These are phyloP conservation scores for Cylindrodendrum hubeiense DNA, from an alignment of 2,329 filamentous ascomycete genomes.

Conservation along the genomic window DNA sequence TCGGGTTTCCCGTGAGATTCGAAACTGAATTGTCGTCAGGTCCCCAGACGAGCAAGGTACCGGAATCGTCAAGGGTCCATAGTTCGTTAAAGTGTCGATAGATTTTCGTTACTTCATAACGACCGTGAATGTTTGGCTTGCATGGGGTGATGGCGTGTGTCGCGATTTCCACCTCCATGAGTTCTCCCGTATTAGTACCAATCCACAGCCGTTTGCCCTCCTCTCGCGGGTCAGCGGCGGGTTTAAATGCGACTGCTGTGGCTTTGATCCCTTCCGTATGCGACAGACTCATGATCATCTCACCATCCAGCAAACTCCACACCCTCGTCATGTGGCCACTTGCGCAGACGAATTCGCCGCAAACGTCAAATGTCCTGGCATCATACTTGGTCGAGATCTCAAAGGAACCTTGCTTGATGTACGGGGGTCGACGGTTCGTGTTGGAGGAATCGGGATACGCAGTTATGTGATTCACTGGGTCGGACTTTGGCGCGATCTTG, in stretches of 20 bases:
- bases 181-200: constrained; percentile 87
- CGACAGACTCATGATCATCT: constrained; percentile 82
- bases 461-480: constrained; percentile 64
- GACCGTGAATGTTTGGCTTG: constrained; percentile 79
- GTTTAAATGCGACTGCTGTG: constrained; percentile 87
- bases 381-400: constrained; percentile 91
- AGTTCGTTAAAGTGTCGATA: constrained; percentile 89
- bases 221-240: constrained; percentile 79
- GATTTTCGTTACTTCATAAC: constrained; percentile 85
- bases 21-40: constrained; percentile 79
- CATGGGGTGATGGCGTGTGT: constrained; percentile 78
- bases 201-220: constrained; percentile 90
- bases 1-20: constrained; percentile 78
- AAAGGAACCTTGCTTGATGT: constrained; percentile 76
- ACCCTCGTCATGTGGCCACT: constrained; percentile 88
- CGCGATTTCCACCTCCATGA: constrained; percentile 88
- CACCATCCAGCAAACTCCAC: constrained; percentile 88
- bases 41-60: constrained; percentile 88
- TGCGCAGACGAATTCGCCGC: constrained; percentile 88
- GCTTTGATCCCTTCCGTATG: constrained; percentile 90
- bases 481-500: constrained; percentile 46
- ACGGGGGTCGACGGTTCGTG: constrained; percentile 86
- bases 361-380: constrained; percentile 86
- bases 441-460: constrained; percentile 88
- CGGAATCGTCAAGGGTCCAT: constrained; percentile 94